Evolutionary conservation across 495 filamentous ascomycete species (phyloP).

Genomic region (Neurospora intermedia): DNA sequence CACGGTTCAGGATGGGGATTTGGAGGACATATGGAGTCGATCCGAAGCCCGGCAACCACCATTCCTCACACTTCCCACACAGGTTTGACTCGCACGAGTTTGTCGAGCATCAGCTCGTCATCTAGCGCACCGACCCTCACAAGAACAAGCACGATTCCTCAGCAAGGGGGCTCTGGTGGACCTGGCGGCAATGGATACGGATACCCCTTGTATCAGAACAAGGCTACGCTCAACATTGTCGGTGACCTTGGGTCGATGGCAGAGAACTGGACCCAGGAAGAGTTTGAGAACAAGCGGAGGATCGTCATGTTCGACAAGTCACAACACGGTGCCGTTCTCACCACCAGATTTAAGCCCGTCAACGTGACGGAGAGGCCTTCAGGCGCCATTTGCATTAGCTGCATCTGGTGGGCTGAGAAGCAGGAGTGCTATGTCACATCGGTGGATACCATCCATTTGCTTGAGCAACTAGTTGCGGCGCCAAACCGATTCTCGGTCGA

Average conservation of each 20-base stretch:
- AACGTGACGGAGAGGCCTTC: slow-evolving; percentile 57
- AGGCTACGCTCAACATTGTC: slow-evolving; percentile 72
- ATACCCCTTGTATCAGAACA: slow-evolving; percentile 74
- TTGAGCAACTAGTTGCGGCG: slow-evolving; percentile 72
- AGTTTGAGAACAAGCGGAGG: slow-evolving; percentile 62
- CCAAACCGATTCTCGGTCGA: slow-evolving; percentile 75
- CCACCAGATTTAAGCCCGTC: slow-evolving; percentile 60
- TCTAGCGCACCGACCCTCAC: slow-evolving; percentile 56
- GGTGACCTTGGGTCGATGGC: slow-evolving; percentile 77
- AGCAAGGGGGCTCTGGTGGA: slow-evolving; percentile 35
- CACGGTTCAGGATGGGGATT: slow-evolving; percentile 37
- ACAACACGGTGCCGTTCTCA: slow-evolving; percentile 65
- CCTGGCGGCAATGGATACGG: slow-evolving; percentile 53
- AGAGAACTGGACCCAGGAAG: slow-evolving; percentile 67
- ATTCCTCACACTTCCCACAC: slow-evolving; percentile 18
- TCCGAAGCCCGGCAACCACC: slow-evolving; percentile 27
- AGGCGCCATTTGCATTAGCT: slow-evolving; percentile 77
- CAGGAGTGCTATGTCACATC: slow-evolving; percentile 85
- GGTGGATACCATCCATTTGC: slow-evolving; percentile 87
- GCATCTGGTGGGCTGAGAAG: slow-evolving; percentile 88
- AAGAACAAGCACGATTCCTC: slow-evolving; percentile 71
- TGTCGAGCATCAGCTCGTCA: slow-evolving; percentile 18
- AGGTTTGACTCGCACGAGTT: slow-evolving; percentile 30
- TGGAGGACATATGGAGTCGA: slow-evolving; percentile 26
- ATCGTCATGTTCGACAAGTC: slow-evolving; percentile 77